phyloP scores from a whole-genome alignment of 768 basidiomycete genomes.

The Lactifluus echinatus region DNA sequence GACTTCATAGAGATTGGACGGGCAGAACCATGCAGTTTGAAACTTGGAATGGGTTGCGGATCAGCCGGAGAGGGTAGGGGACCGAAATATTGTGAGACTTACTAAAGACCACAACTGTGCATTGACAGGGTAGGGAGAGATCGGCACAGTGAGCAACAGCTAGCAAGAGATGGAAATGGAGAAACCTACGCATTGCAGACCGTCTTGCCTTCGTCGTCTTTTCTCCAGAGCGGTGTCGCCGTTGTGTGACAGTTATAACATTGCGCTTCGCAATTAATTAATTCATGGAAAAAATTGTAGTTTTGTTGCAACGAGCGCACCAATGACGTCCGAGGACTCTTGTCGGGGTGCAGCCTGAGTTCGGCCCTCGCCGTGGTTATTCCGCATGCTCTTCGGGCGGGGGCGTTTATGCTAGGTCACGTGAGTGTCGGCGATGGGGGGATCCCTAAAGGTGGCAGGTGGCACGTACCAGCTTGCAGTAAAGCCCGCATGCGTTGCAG shows the following conservation, averaged over 20 bases:
- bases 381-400: conserved; percentile 81
- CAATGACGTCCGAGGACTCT: conserved; percentile 66
- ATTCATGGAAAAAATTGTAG: background rate
- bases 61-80: background rate
- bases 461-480: conserved; percentile 68
- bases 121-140: background rate
- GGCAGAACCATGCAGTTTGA: conserved; percentile 78
- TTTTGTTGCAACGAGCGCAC: conserved; percentile 31
- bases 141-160: background rate
- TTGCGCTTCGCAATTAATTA: conserved; percentile 39
- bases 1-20: conserved; percentile 90
- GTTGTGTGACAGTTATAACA: conserved; percentile 89
- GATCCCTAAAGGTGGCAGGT: background rate
- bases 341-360: conserved; percentile 54
- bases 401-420: conserved; percentile 68
- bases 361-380: conserved; percentile 63
- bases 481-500: conserved; percentile 82
- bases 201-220: conserved; percentile 86
- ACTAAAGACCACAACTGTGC: conserved; percentile 69
- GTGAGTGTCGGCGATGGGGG: background rate
- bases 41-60: conserved; percentile 30
- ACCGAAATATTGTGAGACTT: conserved; percentile 24
- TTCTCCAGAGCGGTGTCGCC: conserved; percentile 82
- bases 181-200: conserved; percentile 78
- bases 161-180: background rate